Conservation (phyloP, 2,329 filamentous ascomycete species). For the Albophoma yamanashiensis region DNA sequence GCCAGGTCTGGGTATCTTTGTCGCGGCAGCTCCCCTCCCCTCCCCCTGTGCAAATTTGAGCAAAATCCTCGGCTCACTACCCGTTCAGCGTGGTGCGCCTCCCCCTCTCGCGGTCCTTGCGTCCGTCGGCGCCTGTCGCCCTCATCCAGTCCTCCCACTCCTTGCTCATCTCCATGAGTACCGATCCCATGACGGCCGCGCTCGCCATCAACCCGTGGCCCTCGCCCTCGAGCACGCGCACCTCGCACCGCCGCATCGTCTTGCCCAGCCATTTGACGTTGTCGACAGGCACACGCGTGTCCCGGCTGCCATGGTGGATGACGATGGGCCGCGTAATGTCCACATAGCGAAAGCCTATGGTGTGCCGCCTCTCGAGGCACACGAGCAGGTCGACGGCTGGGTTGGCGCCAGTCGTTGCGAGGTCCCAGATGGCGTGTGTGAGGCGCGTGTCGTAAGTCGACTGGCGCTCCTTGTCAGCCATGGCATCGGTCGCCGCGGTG, state of each 20-base stretch:
- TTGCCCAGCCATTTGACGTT: slow-evolving; percentile 93
- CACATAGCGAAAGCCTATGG: slow-evolving; percentile 93
- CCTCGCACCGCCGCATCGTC: slow-evolving; percentile 87
- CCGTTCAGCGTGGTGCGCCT: slow-evolving; percentile 14
- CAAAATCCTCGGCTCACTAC: slow-evolving; percentile 1
- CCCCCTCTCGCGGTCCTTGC: slow-evolving; percentile 21
- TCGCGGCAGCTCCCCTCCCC: not conserved
- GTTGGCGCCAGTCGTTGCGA: slow-evolving; percentile 84
- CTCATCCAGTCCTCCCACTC: slow-evolving; percentile 88
- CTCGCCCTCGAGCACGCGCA: slow-evolving; percentile 81
- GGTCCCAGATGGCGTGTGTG: slow-evolving; percentile 88
- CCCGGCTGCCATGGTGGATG: slow-evolving; percentile 86
- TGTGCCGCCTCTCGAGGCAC: slow-evolving; percentile 80
- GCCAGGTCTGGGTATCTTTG: not conserved
- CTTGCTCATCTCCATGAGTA: slow-evolving; percentile 87
- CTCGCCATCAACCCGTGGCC: slow-evolving; percentile 95
- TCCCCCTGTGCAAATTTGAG: no score
- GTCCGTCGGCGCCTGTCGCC: slow-evolving; percentile 35
- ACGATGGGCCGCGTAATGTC: slow-evolving; percentile 87
- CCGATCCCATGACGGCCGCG: slow-evolving; percentile 81
- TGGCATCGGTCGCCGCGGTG: slow-evolving; percentile 44
- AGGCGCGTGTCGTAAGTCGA: slow-evolving; percentile 71
- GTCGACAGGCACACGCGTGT: slow-evolving; percentile 85
- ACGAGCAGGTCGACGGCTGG: slow-evolving; percentile 88
- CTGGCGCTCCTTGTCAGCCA: slow-evolving; percentile 62